Evolutionary conservation across 2,329 filamentous ascomycete species (phyloP), one percentile per base, ranked within the genome.

Genomic region (Penicillium sp.): DNA sequence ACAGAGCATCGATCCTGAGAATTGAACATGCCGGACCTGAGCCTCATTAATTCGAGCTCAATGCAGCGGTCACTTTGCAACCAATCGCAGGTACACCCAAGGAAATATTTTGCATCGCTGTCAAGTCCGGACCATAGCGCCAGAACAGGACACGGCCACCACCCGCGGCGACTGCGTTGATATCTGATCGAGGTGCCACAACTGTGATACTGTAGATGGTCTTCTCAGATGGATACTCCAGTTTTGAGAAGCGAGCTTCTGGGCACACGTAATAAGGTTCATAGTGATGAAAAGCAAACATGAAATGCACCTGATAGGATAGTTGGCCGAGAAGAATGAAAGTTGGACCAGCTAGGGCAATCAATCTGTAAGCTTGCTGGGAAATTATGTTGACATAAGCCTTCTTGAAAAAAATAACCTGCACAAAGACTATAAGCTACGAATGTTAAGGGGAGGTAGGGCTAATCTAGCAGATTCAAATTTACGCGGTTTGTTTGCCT

Each of bases 221-320:
- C 0, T 91, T 96, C 78, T 96, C 93, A 67, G 96, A 96, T 0
- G 96, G 91, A 69, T 97, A 93, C 69, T 97, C 93, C 69, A 95
- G 95, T 55, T 90, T 82, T 14, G 68, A 71, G 57, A 71, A 71
- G 55, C 59, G 45, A 53, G 49, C 55, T 19, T 70, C 70, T 42
- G 55, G 65, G n/a, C 70, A 70, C 53, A 67, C 61, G 26, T 70
- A 70, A 52, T 70, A 62, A 45, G 13, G 28, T 61, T 33, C n/a
- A n/a, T 43, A 4, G 51, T 48, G 10, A 42, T 19, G n/a, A 6
- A 6, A 2, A 16, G 19, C 19, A 22, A 22, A 22, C 19, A 22
- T 22, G 19, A 22, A 22, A 22, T 22, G 19, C 19, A 22, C 19
- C 19, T 22, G 19, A 10, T 42, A n/a, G 38, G 38, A 19, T 33